Base-by-base conservation (phyloP, 2,329 filamentous ascomycete genomes). In the Chlorencoelia australis region DNA sequence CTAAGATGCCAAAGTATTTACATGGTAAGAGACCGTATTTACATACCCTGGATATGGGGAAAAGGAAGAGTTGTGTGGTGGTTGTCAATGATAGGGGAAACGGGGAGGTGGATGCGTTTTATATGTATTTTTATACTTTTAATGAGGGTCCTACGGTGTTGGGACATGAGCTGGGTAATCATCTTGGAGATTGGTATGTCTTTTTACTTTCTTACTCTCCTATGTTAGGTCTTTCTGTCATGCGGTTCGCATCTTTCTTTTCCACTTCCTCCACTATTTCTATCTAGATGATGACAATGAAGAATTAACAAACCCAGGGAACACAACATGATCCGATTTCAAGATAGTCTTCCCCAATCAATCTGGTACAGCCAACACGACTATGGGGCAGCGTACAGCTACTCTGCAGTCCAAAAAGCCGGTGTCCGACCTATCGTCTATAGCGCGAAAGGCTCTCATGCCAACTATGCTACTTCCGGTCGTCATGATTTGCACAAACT, bases 301-400 rank as follows among this genome's bases (percentile, higher is more conserved):
- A n/a, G n/a, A n/a, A n/a, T n/a, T n/a, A 9, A 20, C 11, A 11
- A 18, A 26, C 8, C 8, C 8, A 51, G 48, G 48, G 89, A 96
- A 61, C 89, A 96, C 59, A 88, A 82, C 40, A 80, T 91, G 61
- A 71, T 95, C 19, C 82, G 89, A 13, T 96, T 96, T 57, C 73
- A 88, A 51, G 65, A 91, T 44, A 88, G 89, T 37, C 67, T 76
- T 35, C 89, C 89, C 1, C 79, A 82, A 44, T 78, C 79, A 33
- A 74, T 95, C 44, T 95, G 88, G 66, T 80, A 94, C 53, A 94
- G 85, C 45, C 87, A 94, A 56, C 89, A 96, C 55, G 79, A 82
- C 40, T 85, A 82, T 41, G 89, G 89, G 5, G 80, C 87, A 54
- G 86, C 88, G 1, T 94, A 89, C 53, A 78, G 78, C 18, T 96